Percentiles rank a stretch among this genome's conserved stretches.
Evolutionary conservation across 345 rosid species (phyloP).

Genomic region (Citrus cavaleriei): DNA sequence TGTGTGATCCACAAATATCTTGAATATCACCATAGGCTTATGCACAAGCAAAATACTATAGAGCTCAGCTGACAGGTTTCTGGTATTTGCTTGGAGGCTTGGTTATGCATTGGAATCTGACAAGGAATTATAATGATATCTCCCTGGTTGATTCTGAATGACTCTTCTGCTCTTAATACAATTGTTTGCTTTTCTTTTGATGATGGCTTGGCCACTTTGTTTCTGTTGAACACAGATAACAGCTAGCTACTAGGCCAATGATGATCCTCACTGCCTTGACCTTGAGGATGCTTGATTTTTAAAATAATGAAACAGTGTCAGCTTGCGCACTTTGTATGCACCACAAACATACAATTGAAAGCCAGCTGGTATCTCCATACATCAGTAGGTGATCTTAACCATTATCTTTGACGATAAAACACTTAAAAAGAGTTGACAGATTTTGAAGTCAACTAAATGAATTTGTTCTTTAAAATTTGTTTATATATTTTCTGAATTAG

Average conservation of each 20-base stretch:
- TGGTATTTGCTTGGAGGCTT: not conserved
- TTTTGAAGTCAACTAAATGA: not conserved
- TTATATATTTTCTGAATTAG: not conserved
- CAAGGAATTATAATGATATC: not conserved
- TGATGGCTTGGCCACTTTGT: too few relatives aligned
- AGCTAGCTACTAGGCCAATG: not conserved
- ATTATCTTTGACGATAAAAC: conserved; percentile 2
- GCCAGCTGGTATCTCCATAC: not conserved
- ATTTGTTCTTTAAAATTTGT: not conserved
- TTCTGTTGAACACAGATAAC: too few relatives aligned
- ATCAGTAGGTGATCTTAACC: not conserved
- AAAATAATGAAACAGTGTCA: not conserved
- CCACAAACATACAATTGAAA: not conserved
- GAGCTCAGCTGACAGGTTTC: not conserved
- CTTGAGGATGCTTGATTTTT: not conserved
- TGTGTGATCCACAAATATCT: not conserved
- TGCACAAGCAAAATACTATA: not conserved
- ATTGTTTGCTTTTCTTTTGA: not conserved
- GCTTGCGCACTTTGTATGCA: conserved; percentile 1
- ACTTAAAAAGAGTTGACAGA: conserved; percentile 14
- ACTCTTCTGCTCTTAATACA: not conserved
- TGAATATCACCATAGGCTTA: not conserved
- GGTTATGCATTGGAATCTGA: not conserved
- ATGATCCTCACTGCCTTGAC: not conserved
- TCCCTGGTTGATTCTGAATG: not conserved